Evolutionary conservation across 352 stramenopile genomes (phyloP).

Genomic region (Phytophthora cactorum): DNA sequence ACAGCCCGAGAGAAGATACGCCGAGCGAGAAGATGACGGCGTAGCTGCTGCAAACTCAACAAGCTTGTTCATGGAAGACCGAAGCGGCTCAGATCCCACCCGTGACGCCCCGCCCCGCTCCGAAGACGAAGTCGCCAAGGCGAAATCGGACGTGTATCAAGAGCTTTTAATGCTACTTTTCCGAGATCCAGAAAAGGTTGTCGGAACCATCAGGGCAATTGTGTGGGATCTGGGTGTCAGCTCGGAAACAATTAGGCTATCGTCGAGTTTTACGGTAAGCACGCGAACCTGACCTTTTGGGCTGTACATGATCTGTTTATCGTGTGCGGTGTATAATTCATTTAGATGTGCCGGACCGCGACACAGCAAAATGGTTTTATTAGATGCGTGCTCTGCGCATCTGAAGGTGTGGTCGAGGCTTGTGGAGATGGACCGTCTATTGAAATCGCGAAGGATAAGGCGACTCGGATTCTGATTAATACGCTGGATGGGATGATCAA

Average conservation of each 20-base stretch:
- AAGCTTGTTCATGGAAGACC: slow-evolving; percentile 56
- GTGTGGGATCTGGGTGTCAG: slow-evolving; percentile 46
- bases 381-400: slow-evolving; percentile 43
- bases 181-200: slow-evolving; percentile 46
- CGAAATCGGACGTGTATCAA: slow-evolving; percentile 64
- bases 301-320: slow-evolving; percentile 4
- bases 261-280: slow-evolving; percentile 39
- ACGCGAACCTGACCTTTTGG: not conserved
- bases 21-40: slow-evolving; percentile 1
- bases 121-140: slow-evolving; percentile 44
- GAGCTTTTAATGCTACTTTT: slow-evolving; percentile 66
- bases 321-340: slow-evolving; percentile 6
- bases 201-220: slow-evolving; percentile 40
- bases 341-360: slow-evolving; percentile 36
- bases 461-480: slow-evolving; percentile 37
- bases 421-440: slow-evolving; percentile 36
- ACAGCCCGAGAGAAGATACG: slow-evolving; percentile 9
- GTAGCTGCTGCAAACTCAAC: not conserved
- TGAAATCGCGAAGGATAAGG: slow-evolving; percentile 41
- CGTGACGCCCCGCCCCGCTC: slow-evolving; percentile 27
- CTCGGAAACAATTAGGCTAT: slow-evolving; percentile 31
- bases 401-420: slow-evolving; percentile 43
- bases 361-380: slow-evolving; percentile 21
- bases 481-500: slow-evolving; percentile 49
- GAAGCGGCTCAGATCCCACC: slow-evolving; percentile 43